phyloP scores from a whole-genome alignment of 352 stramenopile genomes.

The Globisporangium carolinianum region DNA sequence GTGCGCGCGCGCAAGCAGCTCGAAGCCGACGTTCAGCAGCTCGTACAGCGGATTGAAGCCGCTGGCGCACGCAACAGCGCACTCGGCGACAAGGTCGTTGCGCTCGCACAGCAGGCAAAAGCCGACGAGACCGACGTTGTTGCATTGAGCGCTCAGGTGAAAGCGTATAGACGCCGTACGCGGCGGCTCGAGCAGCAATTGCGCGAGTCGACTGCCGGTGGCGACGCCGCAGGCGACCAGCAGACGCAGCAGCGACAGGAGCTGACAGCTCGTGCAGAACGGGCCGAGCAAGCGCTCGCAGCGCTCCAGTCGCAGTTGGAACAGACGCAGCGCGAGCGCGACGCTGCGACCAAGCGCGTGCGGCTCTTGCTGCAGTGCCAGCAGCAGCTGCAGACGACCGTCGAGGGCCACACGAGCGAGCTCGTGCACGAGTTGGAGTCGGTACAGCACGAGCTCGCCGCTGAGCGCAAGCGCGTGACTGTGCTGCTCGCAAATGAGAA shows the following conservation, averaged over 20 bases:
- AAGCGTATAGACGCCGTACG: conserved; percentile 51
- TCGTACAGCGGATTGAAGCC: conserved; percentile 50
- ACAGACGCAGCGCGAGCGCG: conserved; percentile 36
- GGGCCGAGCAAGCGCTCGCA: background rate
- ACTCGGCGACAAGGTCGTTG: conserved; percentile 54
- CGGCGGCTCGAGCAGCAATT: conserved; percentile 37
- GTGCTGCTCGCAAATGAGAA: conserved; percentile 65
- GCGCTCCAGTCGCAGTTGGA: conserved; percentile 17
- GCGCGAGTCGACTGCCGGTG: conserved; percentile 3
- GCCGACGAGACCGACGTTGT: conserved; percentile 53
- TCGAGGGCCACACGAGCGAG: conserved; percentile 51
- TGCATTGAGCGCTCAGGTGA: conserved; percentile 52
- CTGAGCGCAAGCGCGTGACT: conserved; percentile 52
- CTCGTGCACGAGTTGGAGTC: conserved; percentile 67
- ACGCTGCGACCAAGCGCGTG: conserved; percentile 53
- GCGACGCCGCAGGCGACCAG: conserved; percentile 15
- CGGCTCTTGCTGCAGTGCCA: conserved; percentile 49
- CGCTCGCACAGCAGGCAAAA: conserved; percentile 48
- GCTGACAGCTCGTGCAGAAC: too few species aligned
- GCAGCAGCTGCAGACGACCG: conserved; percentile 56
- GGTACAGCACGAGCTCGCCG: conserved; percentile 56
- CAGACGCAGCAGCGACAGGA: conserved; percentile 6
- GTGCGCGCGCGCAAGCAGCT: conserved; percentile 51
- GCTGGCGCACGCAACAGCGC: conserved; percentile 44
- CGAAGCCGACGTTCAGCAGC: conserved; percentile 36